Conservation (phyloP, 2,329 filamentous ascomycete species). For the Fusarium tuaranense region DNA sequence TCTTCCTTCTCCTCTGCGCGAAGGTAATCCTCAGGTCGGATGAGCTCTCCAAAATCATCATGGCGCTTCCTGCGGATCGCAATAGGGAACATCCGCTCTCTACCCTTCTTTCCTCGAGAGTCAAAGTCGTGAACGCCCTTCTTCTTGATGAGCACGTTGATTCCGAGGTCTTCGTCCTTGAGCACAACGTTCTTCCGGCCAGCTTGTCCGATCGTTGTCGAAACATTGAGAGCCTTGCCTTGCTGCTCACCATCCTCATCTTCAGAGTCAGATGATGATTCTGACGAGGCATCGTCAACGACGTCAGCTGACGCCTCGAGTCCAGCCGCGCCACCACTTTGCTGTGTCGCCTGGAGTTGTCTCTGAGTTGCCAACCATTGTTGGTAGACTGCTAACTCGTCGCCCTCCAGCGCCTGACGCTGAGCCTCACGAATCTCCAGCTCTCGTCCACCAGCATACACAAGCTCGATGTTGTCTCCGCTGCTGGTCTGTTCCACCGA, state of each 20-base stretch:
- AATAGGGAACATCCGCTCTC: conserved; percentile 92
- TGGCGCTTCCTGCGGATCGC: conserved; percentile 81
- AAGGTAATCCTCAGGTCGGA: conserved; percentile 93
- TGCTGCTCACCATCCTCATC: conserved; percentile 92
- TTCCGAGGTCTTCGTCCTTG: conserved; percentile 89
- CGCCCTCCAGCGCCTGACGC: conserved; percentile 75
- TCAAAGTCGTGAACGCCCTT: conserved; percentile 96
- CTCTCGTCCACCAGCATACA: conserved; percentile 72
- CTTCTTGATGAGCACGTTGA: conserved; percentile 89
- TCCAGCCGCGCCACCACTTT: conserved; percentile 74
- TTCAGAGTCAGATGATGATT: conserved; percentile 87
- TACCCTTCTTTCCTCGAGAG: conserved; percentile 88
- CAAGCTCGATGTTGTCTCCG: conserved; percentile 73
- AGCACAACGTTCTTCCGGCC: conserved; percentile 87
- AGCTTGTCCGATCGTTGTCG: conserved; percentile 84
- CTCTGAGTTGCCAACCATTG: conserved; percentile 91
- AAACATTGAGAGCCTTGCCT: conserved; percentile 90
- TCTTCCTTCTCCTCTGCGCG: conserved; percentile 91
- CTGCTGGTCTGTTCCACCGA: conserved; percentile 66
- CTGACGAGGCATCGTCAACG: conserved; percentile 86
- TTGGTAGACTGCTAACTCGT: conserved; percentile 86
- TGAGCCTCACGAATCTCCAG: conserved; percentile 71
- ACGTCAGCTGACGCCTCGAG: conserved; percentile 79
- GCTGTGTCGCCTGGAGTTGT: conserved; percentile 85
- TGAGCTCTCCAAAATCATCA: conserved; percentile 95